Conservation (phyloP, 352 stramenopile species). For the Albugo laibachii region DNA sequence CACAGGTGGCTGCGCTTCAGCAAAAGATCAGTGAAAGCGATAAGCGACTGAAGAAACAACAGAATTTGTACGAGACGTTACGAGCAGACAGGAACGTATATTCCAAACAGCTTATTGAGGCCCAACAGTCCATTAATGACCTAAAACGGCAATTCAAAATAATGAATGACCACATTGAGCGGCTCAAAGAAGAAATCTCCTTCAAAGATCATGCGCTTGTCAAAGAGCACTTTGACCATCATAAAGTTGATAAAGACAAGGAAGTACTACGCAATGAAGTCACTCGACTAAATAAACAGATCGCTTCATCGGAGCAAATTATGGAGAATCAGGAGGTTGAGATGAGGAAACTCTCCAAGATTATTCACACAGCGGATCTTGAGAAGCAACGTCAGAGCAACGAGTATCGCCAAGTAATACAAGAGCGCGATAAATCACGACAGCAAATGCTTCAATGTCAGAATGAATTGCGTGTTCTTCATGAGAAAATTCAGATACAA, state of each 20-base stretch:
- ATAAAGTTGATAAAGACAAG: conserved; percentile 87
- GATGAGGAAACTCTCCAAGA: conserved; percentile 57
- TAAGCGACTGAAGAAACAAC: conserved; percentile 81
- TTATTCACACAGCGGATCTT: conserved; percentile 83
- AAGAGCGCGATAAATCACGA: conserved; percentile 70
- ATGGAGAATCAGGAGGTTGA: conserved; percentile 74
- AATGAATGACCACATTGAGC: conserved; percentile 84
- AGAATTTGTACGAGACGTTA: conserved; percentile 87
- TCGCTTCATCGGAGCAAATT: conserved; percentile 76
- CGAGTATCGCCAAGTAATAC: conserved; percentile 64
- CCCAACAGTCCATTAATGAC: conserved; percentile 75
- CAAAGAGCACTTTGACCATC: conserved; percentile 87
- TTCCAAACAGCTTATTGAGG: conserved; percentile 86
- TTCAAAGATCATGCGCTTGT: conserved; percentile 80
- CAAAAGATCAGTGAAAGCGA: conserved; percentile 61
- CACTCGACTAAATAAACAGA: conserved; percentile 82
- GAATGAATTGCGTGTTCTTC: conserved; percentile 67
- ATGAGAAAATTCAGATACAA: conserved; percentile 87
- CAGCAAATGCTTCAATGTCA: conserved; percentile 77
- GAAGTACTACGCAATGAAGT: conserved; percentile 81
- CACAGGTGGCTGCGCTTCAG: conserved; percentile 48
- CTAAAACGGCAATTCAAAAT: conserved; percentile 85
- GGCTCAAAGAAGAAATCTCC: conserved; percentile 87
- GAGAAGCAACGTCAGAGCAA: conserved; percentile 76
- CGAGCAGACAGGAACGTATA: conserved; percentile 85